phyloP scores from a whole-genome alignment of 768 basidiomycete species.

The Leucocoprinus leucothites region DNA sequence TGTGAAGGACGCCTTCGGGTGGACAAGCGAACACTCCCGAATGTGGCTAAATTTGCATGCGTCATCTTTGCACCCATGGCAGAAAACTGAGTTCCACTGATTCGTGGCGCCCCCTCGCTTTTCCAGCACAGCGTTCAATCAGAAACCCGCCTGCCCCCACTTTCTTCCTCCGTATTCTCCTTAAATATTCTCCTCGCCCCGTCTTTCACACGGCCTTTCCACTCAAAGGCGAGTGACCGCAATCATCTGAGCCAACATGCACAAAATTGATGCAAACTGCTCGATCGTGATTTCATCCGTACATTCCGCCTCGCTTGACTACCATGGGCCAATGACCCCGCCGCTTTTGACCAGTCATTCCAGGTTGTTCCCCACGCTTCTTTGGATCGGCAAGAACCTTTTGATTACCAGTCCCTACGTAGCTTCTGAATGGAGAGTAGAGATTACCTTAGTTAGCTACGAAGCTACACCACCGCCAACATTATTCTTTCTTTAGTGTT shows the following conservation, averaged over 20 bases:
- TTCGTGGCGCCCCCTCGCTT: conserved; percentile 5
- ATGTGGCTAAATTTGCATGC: background rate
- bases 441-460: no score
- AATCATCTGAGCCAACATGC: background rate
- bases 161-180: background rate
- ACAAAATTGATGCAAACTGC: background rate
- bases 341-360: background rate
- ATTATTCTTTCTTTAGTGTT: no score
- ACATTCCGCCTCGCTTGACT: background rate
- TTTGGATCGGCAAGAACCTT: background rate
- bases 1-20: no score
- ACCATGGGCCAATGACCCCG: background rate
- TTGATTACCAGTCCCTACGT: background rate
- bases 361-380: background rate
- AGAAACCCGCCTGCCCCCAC: background rate
- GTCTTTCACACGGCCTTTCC: background rate
- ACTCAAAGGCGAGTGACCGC: background rate
- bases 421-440: conserved; percentile 1
- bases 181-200: background rate
- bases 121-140: conserved; percentile 1
- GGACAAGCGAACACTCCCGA: no score
- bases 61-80: no score
- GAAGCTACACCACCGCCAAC: no score
- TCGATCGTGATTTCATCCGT: background rate
- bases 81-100: background rate